These are phyloP conservation scores for Millerozyma acaciae DNA, from an alignment of 805 yeast species.

Conservation along the genomic window DNA sequence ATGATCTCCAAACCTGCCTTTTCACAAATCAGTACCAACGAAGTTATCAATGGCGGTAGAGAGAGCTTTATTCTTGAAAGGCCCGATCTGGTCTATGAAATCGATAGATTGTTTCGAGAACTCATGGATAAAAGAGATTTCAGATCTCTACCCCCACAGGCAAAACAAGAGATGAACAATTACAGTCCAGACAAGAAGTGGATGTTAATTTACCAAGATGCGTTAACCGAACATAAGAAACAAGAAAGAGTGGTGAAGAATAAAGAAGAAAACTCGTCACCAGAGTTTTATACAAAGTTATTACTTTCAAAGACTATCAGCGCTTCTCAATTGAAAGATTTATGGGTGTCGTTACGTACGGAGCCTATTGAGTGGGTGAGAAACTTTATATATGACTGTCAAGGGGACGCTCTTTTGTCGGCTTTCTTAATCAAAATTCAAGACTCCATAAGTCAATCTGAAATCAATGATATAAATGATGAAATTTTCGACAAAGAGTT, in stretches of 20 bases:
- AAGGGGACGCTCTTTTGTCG: constrained; percentile 78
- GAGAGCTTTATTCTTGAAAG: constrained; percentile 48
- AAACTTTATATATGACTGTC: constrained; percentile 62
- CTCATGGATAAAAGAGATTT: constrained; percentile 83
- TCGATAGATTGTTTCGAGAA: constrained; percentile 71
- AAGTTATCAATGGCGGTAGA: constrained; percentile 12
- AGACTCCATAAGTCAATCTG: constrained; percentile 36
- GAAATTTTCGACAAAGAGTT: constrained; percentile 68
- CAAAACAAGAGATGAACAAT: constrained; percentile 70
- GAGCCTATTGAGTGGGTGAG: constrained; percentile 83
- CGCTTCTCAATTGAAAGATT: constrained; percentile 66
- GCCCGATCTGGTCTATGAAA: constrained; percentile 61
- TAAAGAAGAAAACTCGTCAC: constrained; percentile 41
- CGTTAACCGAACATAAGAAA: constrained; percentile 69
- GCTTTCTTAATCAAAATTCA: constrained; percentile 50
- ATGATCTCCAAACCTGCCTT: constrained; percentile 26
- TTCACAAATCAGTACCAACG: constrained; percentile 14
- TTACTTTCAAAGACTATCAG: constrained; percentile 69
- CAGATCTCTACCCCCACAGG: constrained; percentile 62
- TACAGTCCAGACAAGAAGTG: constrained; percentile 80
- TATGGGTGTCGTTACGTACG: constrained; percentile 89
- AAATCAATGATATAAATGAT: constrained; percentile 38
- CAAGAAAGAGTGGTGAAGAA: constrained; percentile 21
- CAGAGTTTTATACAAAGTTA: constrained; percentile 71
- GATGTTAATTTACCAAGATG: constrained; percentile 87